Conservation (phyloP, 306 rosid genomes). For the Ormosia emarginata region DNA sequence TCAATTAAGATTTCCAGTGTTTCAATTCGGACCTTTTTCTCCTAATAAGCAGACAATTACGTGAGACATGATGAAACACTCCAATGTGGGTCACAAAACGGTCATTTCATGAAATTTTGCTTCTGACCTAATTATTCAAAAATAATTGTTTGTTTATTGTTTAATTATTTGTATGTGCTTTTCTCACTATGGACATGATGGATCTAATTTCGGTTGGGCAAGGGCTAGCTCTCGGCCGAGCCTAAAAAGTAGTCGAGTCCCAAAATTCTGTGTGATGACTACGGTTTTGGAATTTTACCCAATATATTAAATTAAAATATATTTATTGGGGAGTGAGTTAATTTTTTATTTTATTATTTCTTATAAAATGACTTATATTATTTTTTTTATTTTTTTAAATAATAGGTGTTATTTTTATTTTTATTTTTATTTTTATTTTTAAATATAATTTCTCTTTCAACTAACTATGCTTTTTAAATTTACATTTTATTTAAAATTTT, state of each 20-base stretch:
- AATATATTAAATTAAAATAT: too few species aligned
- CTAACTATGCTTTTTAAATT: too few species aligned
- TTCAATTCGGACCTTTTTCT: neutral
- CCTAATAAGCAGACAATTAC: neutral
- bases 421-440: too few species aligned
- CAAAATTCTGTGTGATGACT: neutral
- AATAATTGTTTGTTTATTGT: neutral
- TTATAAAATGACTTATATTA: too few species aligned
- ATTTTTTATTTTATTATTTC: too few species aligned
- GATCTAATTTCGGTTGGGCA: neutral
- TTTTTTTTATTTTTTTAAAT: too few species aligned
- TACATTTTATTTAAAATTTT: too few species aligned
- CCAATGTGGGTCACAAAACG: neutral
- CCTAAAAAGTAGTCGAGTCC: neutral
- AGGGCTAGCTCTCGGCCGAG: neutral
- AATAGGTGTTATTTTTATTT: too few species aligned
- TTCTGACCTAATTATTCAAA: neutral
- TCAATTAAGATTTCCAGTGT: conserved; percentile 15
- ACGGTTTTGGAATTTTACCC: neutral
- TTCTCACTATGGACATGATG: neutral
- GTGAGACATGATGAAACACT: neutral
- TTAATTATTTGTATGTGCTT: neutral
- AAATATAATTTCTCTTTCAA: too few species aligned
- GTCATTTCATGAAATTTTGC: neutral
- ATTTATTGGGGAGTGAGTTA: too few species aligned